A percentile compares a stretch with the other conserved stretches of the same genome.
phyloP scores from a whole-genome alignment of 768 basidiomycete genomes.

The Termitomyces sp. region DNA sequence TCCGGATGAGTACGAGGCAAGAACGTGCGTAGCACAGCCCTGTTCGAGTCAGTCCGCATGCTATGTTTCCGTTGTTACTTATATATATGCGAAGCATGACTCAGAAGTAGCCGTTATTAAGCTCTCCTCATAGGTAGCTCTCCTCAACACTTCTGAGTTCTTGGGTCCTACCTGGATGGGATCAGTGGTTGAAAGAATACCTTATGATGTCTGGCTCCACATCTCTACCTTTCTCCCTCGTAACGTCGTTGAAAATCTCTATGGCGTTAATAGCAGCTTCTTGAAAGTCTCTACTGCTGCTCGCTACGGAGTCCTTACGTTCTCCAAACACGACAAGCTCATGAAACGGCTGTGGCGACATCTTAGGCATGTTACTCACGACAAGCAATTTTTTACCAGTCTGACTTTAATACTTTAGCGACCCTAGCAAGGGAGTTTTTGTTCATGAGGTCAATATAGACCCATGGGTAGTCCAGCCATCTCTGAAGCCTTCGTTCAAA shows the following conservation, averaged over 20 bases:
- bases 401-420: constrained; percentile 14
- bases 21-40: neutral
- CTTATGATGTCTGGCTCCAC: constrained; percentile 23
- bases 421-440: constrained; percentile 23
- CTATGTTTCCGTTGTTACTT: neutral
- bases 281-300: constrained; percentile 18
- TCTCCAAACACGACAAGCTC: constrained; percentile 18
- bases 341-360: constrained; percentile 22
- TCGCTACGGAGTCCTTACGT: constrained; percentile 19
- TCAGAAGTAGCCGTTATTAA: neutral
- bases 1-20: neutral
- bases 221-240: constrained; percentile 20
- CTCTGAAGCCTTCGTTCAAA: constrained; percentile 28
- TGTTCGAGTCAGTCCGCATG: neutral
- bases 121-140: neutral
- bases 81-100: neutral
- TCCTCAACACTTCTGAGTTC: neutral
- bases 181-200: constrained; percentile 9
- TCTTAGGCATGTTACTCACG: constrained; percentile 17
- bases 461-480: constrained; percentile 39
- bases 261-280: constrained; percentile 21
- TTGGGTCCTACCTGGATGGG: neutral
- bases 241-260: constrained; percentile 15
- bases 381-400: neutral
- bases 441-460: constrained; percentile 34